These are phyloP conservation scores for Mangifera indica DNA, from an alignment of 345 rosid species.

Conservation along the genomic window DNA sequence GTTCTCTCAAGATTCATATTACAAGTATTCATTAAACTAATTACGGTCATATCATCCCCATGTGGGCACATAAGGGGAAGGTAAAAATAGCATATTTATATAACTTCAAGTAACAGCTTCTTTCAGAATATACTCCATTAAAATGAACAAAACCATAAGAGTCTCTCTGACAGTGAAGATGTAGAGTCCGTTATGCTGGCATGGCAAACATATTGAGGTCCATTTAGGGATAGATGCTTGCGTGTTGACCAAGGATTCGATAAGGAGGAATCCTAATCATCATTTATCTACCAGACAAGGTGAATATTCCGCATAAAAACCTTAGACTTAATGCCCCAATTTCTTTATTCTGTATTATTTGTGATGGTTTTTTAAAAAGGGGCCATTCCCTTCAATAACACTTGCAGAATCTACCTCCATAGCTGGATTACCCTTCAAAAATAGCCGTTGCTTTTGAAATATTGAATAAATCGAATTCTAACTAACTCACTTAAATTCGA, in stretches of 20 bases:
- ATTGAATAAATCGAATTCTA: too few species aligned
- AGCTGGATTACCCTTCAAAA: slow-evolving; percentile 6
- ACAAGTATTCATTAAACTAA: not conserved
- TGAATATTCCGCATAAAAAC: slow-evolving; percentile 25
- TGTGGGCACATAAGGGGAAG: slow-evolving; percentile 11
- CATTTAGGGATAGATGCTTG: slow-evolving; percentile 27
- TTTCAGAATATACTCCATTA: slow-evolving; percentile 15
- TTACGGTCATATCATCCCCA: not conserved
- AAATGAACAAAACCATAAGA: not conserved
- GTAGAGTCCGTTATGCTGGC: slow-evolving; percentile 6
- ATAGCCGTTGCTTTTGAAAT: slow-evolving; percentile 32
- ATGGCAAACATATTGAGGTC: slow-evolving; percentile 18
- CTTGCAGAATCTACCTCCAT: slow-evolving; percentile 31
- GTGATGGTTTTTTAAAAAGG: slow-evolving; percentile 18
- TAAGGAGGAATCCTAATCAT: slow-evolving; percentile 50
- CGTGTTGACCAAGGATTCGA: slow-evolving; percentile 41
- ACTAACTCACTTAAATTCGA: too few species aligned
- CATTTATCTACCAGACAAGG: slow-evolving; percentile 23
- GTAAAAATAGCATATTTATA: slow-evolving; percentile 8
- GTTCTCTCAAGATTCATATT: too few species aligned
- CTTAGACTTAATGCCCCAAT: slow-evolving; percentile 25
- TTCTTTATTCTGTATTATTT: slow-evolving; percentile 31
- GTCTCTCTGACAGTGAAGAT: not conserved
- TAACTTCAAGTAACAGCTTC: slow-evolving; percentile 14
- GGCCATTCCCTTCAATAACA: slow-evolving; percentile 27